phyloP scores from a whole-genome alignment of 1,284 basidiomycete species.

The Xanthoconium separans region DNA sequence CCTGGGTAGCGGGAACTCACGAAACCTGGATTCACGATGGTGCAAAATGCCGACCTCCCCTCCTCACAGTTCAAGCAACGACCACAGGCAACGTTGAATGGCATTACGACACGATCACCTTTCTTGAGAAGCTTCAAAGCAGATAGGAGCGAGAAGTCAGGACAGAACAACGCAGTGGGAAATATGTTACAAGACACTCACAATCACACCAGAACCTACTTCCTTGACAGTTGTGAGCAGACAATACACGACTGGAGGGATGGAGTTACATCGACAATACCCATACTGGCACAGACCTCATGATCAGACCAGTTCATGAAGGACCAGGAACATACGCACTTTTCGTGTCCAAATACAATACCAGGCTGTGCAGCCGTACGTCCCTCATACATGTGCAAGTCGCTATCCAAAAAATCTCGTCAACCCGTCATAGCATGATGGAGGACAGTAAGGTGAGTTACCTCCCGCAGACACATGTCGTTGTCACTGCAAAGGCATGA shows the following conservation, averaged over 20 bases:
- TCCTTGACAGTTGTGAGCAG: not conserved
- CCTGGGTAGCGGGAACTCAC: not conserved
- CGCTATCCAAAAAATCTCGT: not conserved
- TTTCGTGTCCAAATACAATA: slow-evolving; percentile 8
- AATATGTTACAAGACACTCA: not conserved
- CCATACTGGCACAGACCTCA: not conserved
- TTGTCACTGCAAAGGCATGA: slow-evolving; percentile 7
- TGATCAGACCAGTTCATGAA: not conserved
- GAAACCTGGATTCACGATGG: not conserved
- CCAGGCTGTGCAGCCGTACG: slow-evolving; percentile 1
- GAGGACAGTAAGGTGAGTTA: not conserved
- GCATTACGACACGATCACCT: slow-evolving; percentile 54
- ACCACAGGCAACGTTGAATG: slow-evolving; percentile 57
- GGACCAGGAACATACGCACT: not conserved
- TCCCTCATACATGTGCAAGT: not conserved
- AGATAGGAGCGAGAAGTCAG: not conserved
- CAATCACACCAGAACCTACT: slow-evolving; percentile 2
- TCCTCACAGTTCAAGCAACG: slow-evolving; percentile 55
- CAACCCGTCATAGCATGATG: not conserved
- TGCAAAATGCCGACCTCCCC: slow-evolving; percentile 44
- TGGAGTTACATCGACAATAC: slow-evolving; percentile 1
- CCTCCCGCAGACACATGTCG: slow-evolving; percentile 2
- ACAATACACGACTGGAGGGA: not conserved
- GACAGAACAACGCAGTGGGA: not conserved
- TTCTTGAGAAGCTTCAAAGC: slow-evolving; percentile 41